Evolutionary conservation across 176 grass and related monocot species (phyloP).

Genomic region (Areca catechu): DNA sequence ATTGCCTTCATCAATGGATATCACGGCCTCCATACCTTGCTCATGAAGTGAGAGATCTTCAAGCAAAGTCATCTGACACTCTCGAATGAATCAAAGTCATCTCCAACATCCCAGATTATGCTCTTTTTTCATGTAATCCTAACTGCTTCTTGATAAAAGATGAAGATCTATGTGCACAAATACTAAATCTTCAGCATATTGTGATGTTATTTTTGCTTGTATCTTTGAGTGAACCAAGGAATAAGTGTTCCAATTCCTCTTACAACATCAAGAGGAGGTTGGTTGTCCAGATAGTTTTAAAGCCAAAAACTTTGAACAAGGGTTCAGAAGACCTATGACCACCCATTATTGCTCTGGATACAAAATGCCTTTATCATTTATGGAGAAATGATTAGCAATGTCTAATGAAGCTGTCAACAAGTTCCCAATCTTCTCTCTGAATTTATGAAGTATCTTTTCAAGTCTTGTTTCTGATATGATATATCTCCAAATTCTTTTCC

Average conservation of each 20-base stretch:
- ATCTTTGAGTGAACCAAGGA: constrained; percentile 15
- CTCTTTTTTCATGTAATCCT: constrained; percentile 4
- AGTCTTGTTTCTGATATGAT: constrained; percentile 1
- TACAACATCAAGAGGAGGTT: constrained; percentile 2
- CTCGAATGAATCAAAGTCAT: constrained; percentile 4
- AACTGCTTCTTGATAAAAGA: constrained; percentile 4
- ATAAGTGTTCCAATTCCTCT: constrained; percentile 18
- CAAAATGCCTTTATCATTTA: background rate
- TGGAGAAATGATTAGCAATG: constrained; percentile 2
- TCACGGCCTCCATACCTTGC: background rate
- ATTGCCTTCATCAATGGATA: background rate
- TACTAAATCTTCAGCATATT: constrained; percentile 1
- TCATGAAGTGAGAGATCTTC: constrained; percentile 18
- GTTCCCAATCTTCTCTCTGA: background rate
- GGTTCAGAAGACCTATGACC: background rate
- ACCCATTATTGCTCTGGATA: constrained; percentile 12
- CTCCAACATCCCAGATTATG: constrained; percentile 18
- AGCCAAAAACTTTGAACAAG: constrained; percentile 1
- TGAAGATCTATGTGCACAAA: constrained; percentile 21
- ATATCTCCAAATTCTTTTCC: constrained; percentile 6
- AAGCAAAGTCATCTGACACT: constrained; percentile 7
- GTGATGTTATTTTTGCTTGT: constrained; percentile 1
- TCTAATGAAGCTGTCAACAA: background rate
- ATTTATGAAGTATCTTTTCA: constrained; percentile 14
- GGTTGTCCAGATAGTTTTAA: constrained; percentile 12